Evolutionary conservation across 805 yeast species (phyloP), one percentile per base, ranked within the genome.

Genomic region (Wickerhamomyces bovis): DNA sequence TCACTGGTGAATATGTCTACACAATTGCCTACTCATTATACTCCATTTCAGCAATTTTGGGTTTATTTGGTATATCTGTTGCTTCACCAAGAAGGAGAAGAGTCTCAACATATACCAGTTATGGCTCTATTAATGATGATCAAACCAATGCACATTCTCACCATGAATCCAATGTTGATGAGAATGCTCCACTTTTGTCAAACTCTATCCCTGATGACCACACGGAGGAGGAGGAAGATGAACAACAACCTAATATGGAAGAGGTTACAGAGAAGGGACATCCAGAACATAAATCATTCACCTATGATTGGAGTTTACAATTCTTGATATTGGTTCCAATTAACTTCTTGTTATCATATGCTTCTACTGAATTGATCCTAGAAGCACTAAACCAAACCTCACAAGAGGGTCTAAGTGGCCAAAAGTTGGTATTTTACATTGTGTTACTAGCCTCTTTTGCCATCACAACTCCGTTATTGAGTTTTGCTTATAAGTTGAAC

Each of bases 231-330:
- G 45, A 47, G 13, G 55, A 47, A 15, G 49, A 48, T 12, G 36
- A 22, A 21, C 48, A 38, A 4, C 21, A n/a, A n/a, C n/a, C n/a
- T n/a, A n/a, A 25, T 4, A 46, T 47, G 30, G 43, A 31, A 39
- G 42, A 52, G 15, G 41, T 41, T 40, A 38, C 18, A 28, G 38
- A 38, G 30, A 15, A 48, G 56, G 49, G 44, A 9, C 62, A 48
- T 35, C 59, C 64, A 9, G 51, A 49, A 19, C 55, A 53, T 30
- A 51, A 57, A 43, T 76, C 80, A 5, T 73, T 76, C 41, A 76
- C 82, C 38, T 87, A 84, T 58, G 95, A 85, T 56, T 89, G 97
- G 96, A 72, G 83, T 15, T 53, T 87, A 16, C 96, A 89, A 62
- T 88, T 78, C 56, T 53, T 86, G 28, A 51, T 81, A 1, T 61